Percentiles rank a stretch among this genome's conserved stretches.
These are phyloP conservation scores for Quercus lobata DNA, from an alignment of 331 rosid genomes.

Conservation along the genomic window DNA sequence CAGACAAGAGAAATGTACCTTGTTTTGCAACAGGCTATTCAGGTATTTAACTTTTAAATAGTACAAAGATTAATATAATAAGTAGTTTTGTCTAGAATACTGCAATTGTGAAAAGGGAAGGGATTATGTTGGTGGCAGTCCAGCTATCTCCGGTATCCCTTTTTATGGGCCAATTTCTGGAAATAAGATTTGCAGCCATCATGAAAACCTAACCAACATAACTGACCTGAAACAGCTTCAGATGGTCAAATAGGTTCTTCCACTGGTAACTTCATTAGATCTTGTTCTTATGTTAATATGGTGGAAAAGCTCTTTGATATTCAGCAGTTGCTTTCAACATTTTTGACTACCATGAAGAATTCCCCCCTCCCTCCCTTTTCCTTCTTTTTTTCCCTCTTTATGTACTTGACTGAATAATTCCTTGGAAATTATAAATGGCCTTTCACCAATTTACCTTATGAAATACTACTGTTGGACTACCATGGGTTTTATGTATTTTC, in stretches of 20 bases:
- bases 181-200: not conserved
- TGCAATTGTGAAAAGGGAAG: too few species aligned
- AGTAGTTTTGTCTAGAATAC: not conserved
- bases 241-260: not conserved
- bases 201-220: not conserved
- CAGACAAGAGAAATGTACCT: not conserved
- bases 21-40: slow-evolving; percentile 15
- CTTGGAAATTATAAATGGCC: not conserved
- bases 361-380: too few species aligned
- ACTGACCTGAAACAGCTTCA: not conserved
- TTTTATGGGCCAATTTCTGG: not conserved
- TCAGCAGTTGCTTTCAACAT: too few species aligned
- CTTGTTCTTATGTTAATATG: not conserved
- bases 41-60: slow-evolving; percentile 12
- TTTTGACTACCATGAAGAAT: too few species aligned
- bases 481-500: not conserved
- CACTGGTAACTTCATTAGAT: not conserved
- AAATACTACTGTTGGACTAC: not conserved
- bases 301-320: not conserved
- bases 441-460: not conserved
- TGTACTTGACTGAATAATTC: not conserved
- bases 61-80: not conserved
- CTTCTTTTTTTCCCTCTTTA: not conserved
- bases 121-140: not conserved
- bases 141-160: not conserved